Evolutionary conservation across 306 rosid genomes (phyloP).

Genomic region (Sesbania bispinosa): DNA sequence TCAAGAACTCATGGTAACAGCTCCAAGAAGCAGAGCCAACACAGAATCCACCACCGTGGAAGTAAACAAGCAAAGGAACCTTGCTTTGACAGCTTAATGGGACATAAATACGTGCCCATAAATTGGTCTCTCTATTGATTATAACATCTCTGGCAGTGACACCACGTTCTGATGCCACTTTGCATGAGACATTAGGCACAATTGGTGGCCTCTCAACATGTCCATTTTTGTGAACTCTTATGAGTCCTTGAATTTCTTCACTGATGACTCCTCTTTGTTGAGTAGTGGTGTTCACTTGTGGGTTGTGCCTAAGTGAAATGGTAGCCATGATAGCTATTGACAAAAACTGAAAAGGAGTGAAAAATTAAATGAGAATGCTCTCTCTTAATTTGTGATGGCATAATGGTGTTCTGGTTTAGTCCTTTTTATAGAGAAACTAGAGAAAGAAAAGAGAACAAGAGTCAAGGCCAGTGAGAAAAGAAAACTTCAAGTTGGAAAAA

Average conservation of each 20-base stretch:
- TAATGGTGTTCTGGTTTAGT: slow-evolving; percentile 12
- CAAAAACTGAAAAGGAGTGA: neutral
- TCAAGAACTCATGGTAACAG: slow-evolving; percentile 77
- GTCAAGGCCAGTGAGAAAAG: neutral
- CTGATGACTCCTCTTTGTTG: slow-evolving; percentile 36
- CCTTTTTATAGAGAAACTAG: slow-evolving; percentile 48
- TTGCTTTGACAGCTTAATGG: slow-evolving; percentile 25
- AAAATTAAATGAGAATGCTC: neutral
- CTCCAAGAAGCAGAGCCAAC: slow-evolving; percentile 89
- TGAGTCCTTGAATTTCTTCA: slow-evolving; percentile 78
- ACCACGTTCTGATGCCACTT: slow-evolving; percentile 34
- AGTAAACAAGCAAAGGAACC: slow-evolving; percentile 65
- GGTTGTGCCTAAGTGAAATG: slow-evolving; percentile 44
- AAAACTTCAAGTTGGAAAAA: slow-evolving; percentile 13
- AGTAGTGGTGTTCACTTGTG: slow-evolving; percentile 29
- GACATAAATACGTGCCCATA: slow-evolving; percentile 70
- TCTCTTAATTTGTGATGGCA: slow-evolving; percentile 34
- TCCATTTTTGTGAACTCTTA: slow-evolving; percentile 64
- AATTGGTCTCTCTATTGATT: slow-evolving; percentile 49
- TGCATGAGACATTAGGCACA: slow-evolving; percentile 55
- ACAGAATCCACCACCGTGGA: slow-evolving; percentile 96
- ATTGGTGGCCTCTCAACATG: slow-evolving; percentile 58
- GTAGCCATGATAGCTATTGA: slow-evolving; percentile 46
- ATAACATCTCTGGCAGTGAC: slow-evolving; percentile 53
- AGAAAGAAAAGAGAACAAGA: slow-evolving; percentile 1